Conservation (phyloP, 352 stramenopile species). For the Thraustochytrium sp. region DNA sequence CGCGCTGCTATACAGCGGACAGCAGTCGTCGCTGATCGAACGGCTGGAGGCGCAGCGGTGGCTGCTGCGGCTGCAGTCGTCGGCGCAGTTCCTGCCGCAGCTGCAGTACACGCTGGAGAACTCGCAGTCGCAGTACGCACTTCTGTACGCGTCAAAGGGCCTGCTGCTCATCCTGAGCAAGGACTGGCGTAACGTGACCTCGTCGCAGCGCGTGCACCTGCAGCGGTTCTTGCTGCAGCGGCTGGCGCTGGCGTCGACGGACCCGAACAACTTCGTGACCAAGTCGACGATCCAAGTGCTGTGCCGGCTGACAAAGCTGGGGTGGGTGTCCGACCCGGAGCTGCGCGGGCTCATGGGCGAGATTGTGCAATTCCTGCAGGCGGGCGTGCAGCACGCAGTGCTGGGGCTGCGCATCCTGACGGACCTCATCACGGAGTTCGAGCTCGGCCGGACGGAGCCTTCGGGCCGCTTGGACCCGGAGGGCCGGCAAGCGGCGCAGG, state of each 20-base stretch:
- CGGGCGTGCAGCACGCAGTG: neutral
- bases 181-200: slow-evolving; percentile 32
- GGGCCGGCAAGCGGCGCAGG: neutral
- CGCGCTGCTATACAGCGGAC: neutral
- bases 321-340: slow-evolving; percentile 78
- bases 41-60: slow-evolving; percentile 66
- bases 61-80: slow-evolving; percentile 74
- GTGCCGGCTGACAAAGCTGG: slow-evolving; percentile 76
- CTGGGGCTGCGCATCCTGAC: slow-evolving; percentile 24
- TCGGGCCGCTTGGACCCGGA: slow-evolving; percentile 12
- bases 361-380: slow-evolving; percentile 70
- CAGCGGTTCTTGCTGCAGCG: slow-evolving; percentile 12
- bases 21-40: slow-evolving; percentile 50
- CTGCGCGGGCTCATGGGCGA: slow-evolving; percentile 77
- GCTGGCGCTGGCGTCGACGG: slow-evolving; percentile 51
- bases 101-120: slow-evolving; percentile 80
- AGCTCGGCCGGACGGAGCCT: slow-evolving; percentile 13
- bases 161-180: slow-evolving; percentile 73
- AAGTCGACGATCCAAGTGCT: slow-evolving; percentile 79
- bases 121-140: slow-evolving; percentile 69
- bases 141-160: slow-evolving; percentile 74
- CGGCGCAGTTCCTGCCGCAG: slow-evolving; percentile 77
- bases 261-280: slow-evolving; percentile 83
- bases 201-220: neutral
- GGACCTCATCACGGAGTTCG: slow-evolving; percentile 34